phyloP scores from a whole-genome alignment of 345 rosid genomes.

The Noccaea bulbosa region DNA sequence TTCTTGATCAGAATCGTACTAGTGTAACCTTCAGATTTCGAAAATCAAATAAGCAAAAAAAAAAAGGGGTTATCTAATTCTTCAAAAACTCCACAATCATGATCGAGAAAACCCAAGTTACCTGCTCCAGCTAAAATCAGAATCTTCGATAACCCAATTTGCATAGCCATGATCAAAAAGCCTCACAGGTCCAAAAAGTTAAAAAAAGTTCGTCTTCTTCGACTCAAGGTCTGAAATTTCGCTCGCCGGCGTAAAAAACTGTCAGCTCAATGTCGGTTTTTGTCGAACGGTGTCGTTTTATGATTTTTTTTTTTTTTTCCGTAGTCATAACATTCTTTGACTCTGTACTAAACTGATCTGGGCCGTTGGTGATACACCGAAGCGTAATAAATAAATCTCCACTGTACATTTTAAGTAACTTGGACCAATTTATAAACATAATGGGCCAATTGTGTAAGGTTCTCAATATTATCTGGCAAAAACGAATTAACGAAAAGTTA shows the following conservation, averaged over 20 bases:
- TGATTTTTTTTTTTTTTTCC: neutral
- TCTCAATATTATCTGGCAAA: neutral
- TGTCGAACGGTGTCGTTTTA: slow-evolving; percentile 15
- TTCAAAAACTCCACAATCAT: neutral
- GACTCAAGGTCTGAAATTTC: slow-evolving; percentile 22
- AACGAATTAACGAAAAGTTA: slow-evolving; percentile 6
- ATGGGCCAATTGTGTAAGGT: slow-evolving; percentile 8
- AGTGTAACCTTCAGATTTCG: slow-evolving; percentile 63
- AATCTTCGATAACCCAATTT: slow-evolving; percentile 72
- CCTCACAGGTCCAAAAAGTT: neutral
- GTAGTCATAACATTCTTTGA: slow-evolving; percentile 3
- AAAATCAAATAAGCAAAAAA: slow-evolving; percentile 8
- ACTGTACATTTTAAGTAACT: slow-evolving; percentile 17
- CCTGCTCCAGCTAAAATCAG: slow-evolving; percentile 87
- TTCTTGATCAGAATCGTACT: slow-evolving; percentile 74
- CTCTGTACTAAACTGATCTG: slow-evolving; percentile 20
- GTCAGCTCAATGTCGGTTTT: slow-evolving; percentile 5
- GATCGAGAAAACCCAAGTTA: slow-evolving; percentile 30
- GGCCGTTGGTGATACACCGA: slow-evolving; percentile 9
- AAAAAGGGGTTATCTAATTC: neutral
- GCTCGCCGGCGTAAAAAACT: slow-evolving; percentile 33
- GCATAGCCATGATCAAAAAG: slow-evolving; percentile 67
- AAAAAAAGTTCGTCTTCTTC: slow-evolving; percentile 23
- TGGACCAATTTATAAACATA: neutral
- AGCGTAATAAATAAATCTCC: slow-evolving; percentile 9